These are phyloP conservation scores for Sporobolomyces pararoseus DNA, from an alignment of 768 basidiomycete species.

Conservation along the genomic window DNA sequence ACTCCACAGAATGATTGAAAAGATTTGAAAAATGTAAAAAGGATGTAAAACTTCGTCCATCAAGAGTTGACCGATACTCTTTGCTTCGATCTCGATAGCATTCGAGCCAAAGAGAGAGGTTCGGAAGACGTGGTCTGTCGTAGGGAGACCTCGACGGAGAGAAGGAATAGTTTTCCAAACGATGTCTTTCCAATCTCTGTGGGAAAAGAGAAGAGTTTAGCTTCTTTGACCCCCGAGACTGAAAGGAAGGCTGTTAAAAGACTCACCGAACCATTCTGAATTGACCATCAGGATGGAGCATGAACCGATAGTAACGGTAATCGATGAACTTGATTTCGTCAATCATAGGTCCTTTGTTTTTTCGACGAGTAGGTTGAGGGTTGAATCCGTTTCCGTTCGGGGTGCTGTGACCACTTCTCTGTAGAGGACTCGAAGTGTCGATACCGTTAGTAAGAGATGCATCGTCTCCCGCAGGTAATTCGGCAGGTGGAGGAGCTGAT, in stretches of 20 bases:
- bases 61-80: constrained; percentile 69
- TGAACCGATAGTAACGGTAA: constrained; percentile 88
- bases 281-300: constrained; percentile 76
- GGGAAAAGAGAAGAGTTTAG: neutral
- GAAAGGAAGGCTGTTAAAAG: neutral
- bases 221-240: neutral
- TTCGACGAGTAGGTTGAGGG: neutral
- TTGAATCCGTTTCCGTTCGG: neutral
- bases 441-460: neutral
- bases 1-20: constrained; percentile 89
- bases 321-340: constrained; percentile 67
- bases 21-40: constrained; percentile 97
- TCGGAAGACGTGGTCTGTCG: constrained; percentile 61
- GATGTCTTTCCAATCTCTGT: constrained; percentile 85
- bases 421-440: constrained; percentile 2
- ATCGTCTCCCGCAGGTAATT: constrained; percentile 7
- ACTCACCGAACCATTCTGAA: constrained; percentile 73
- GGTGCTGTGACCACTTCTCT: constrained; percentile 12
- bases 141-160: constrained; percentile 63
- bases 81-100: constrained; percentile 82
- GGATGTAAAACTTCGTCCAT: constrained; percentile 95
- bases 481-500: neutral
- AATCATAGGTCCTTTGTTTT: constrained; percentile 47
- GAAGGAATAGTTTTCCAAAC: constrained; percentile 62
- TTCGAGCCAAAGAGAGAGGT: constrained; percentile 74